Base-by-base conservation (phyloP, 176 grass and related monocot species). In the Phoenix roebelenii region DNA sequence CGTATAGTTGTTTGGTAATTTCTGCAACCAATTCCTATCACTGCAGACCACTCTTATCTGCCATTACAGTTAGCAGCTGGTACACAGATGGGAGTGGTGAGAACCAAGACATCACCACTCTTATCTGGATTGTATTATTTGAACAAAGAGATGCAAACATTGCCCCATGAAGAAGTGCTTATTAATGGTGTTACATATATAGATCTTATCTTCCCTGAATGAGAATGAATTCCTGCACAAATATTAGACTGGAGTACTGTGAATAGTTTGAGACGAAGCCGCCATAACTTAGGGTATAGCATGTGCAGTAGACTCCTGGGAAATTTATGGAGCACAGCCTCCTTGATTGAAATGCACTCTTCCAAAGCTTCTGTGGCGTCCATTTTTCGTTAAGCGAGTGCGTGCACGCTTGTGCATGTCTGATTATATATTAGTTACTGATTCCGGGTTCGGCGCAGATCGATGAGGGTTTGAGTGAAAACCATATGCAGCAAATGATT, bases 321-420 rank as follows among this genome's bases (percentile, higher is more conserved):
- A 25, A 28, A 52, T 71, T 72, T 5, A 72, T 72, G 69, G 67
- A 20, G 71, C 59, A 63, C 18, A 14, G 19, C 18, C 51, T 16
- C 10, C 1, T 82, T 82, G 87, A 85, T 79, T 85, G 59, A 67
- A 35, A 35, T 44, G 72, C 69, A 90, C 87, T 66, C 68, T 25
- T 59, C 78, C 68, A 48, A 58, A 67, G 82, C 75, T 68, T 65
- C 39, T 63, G 23, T 85, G 77, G 80, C 72, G 72, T 64, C 49
- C 23, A 25, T 26, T 16, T 2, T 6, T 12, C 64, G 64, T 28
- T 68, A 72, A 30, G 68, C 61, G 79, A 65, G 51, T 54, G 65
- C 79, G 61, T 78, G 72, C 77, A 58, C 48, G 12, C 73, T 59
- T 29, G 68, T 57, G 17, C 32, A 28, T 55, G 58, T 16, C 56